These are phyloP conservation scores for Gastrolobium bilobum DNA, from an alignment of 306 rosid genomes.

Conservation along the genomic window DNA sequence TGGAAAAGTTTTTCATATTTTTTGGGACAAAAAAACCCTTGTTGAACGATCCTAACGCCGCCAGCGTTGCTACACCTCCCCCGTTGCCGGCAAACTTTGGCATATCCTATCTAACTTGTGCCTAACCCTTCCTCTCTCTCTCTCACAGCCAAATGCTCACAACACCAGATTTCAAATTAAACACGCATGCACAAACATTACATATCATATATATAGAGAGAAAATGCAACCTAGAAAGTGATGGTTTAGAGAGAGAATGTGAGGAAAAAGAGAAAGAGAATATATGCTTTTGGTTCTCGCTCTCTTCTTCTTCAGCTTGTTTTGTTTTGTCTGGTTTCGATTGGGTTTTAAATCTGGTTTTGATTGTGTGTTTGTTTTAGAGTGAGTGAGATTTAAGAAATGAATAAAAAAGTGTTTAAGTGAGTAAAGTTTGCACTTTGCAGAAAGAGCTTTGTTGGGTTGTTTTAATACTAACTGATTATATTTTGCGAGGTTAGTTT, in stretches of 20 bases:
- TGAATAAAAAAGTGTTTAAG: slow-evolving; percentile 25
- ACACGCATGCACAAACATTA: slow-evolving; percentile 10
- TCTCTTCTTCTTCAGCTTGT: slow-evolving; percentile 32
- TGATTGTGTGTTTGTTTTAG: not conserved
- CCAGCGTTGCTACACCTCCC: slow-evolving; percentile 56
- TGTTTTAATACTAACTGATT: not conserved
- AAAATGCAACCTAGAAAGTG: slow-evolving; percentile 39
- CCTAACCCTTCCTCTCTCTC: not conserved
- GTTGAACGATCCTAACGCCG: slow-evolving; percentile 82
- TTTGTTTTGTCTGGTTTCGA: slow-evolving; percentile 43
- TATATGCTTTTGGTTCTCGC: slow-evolving; percentile 45
- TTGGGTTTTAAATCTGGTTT: slow-evolving; percentile 60
- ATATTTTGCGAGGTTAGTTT: no score
- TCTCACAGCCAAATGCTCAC: slow-evolving; percentile 65
- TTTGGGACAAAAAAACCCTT: not conserved
- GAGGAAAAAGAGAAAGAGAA: slow-evolving; percentile 14
- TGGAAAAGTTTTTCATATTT: no score
- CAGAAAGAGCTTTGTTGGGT: slow-evolving; percentile 10
- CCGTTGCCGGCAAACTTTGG: slow-evolving; percentile 67
- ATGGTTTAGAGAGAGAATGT: slow-evolving; percentile 49
- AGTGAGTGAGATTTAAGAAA: slow-evolving; percentile 48
- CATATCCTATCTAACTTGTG: slow-evolving; percentile 74
- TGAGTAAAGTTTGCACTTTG: slow-evolving; percentile 26
- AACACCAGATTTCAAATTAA: slow-evolving; percentile 63
- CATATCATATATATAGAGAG: slow-evolving; percentile 18